Evolutionary conservation across 805 yeast species (phyloP), one percentile per base, ranked within the genome.

Genomic region (Groenewaldozyma tartarivorans): DNA sequence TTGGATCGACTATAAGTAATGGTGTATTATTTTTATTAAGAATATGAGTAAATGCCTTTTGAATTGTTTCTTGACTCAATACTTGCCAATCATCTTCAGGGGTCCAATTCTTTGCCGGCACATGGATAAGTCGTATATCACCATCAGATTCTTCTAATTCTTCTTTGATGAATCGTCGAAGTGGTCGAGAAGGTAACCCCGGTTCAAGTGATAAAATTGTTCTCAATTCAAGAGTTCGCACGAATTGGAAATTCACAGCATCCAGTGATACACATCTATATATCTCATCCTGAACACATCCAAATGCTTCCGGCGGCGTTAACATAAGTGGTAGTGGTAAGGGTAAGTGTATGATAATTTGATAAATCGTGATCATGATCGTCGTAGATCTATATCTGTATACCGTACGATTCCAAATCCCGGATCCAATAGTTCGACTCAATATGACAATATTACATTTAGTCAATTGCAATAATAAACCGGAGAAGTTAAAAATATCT

Each of bases 251-350:
- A 57, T 83, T 80, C 43, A 83, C 76, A 1, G 84, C 74, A 44
- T 82, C 90, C 7, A 90, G 61, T 50, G 78, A 77, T 3, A 92
- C 72, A 53, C 96, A 84, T 40, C 96, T 70, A 62, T 83, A 81
- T 1, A 90, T 65, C 0, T 94, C 94, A 20, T 80, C 79, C 61
- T 92, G 96, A 3, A 88, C 96, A 22, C 86, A 68, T 0, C 95
- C 95, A 64, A 83, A 92, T 56, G 83, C 84, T 37, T 86, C 90
- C 1, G 98, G 97, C 1, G 95, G 94, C 0, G 88, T 84, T 24
- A 87, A 67, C 96, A 87, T 86, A n/a, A n/a, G n/a, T n/a, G n/a
- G n/a, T n/a, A n/a, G n/a, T n/a, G n/a, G n/a, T n/a, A n/a, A n/a
- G n/a, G n/a, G n/a, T n/a, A n/a, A n/a, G n/a, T n/a, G n/a, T n/a